Base-by-base conservation (phyloP, 2,329 filamentous ascomycete genomes). In the Hypoxylon sp. region DNA sequence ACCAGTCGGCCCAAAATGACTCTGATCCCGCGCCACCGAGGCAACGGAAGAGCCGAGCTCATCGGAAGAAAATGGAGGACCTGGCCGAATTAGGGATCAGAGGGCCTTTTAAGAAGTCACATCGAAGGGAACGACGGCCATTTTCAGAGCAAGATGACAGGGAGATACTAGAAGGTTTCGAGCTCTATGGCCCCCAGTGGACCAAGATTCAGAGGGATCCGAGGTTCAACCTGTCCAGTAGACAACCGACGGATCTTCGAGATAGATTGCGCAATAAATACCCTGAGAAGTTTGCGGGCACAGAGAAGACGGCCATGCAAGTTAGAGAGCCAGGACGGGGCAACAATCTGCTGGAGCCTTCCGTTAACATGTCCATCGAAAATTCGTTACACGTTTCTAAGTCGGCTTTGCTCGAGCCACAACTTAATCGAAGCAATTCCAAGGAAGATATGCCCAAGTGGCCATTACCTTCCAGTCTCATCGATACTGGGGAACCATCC, bases 231-330 rank as follows among this genome's bases (percentile, higher is more conserved):
- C 79, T 91, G n/a, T 83, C 85, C 3, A 86, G 77, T 65, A 82
- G 89, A 48, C 86, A 89, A 69, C 88, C 89, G 0, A 91, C 88
- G 0, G 89, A 91, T 73, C 76, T 91, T 56, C 82, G 89, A 67
- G 89, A 91, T 69, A 83, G 89, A 21, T 83, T 90, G 32, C 84
- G 89, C 47, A 91, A 91, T 77, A 90, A 89, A 72, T 89, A 89
- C 70, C 86, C 87, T 2, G 84, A 84, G 13, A 85, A 87, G 32
- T 90, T 88, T 72, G 81, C 84, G 24, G 80, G 81, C 59, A 87
- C 88, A 50, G 87, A 89, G 73, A 88, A 88, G 77, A 84, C 85
- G 32, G 79, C 81, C 3, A 82, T 86, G 61, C 82, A 84, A 50
- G 75, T 80, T 65, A 82, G 84, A 70, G 81, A 85, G 13, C 75